These are phyloP conservation scores for Echinosophora koreensis DNA, from an alignment of 306 rosid species.

Conservation along the genomic window DNA sequence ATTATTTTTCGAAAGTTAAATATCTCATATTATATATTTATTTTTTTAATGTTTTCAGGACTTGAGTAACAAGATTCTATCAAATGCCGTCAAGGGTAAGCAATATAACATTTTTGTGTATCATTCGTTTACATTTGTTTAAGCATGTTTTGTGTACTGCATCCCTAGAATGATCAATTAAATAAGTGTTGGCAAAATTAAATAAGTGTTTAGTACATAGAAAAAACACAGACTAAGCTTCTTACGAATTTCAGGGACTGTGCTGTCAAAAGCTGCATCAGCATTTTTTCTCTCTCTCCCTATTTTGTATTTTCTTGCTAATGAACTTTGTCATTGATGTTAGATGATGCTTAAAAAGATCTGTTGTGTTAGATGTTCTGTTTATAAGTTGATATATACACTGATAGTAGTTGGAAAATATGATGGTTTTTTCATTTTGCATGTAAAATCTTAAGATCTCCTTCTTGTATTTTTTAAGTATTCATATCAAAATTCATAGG, in stretches of 20 bases:
- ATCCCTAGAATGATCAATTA: too few species aligned
- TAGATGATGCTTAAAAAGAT: not conserved
- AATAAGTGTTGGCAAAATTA: too few species aligned
- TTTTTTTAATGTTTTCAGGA: constrained; percentile 52
- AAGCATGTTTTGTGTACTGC: too few species aligned
- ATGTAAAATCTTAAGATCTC: constrained; percentile 15
- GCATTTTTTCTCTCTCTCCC: too few species aligned
- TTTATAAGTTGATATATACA: constrained; percentile 24
- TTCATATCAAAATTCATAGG: not conserved
- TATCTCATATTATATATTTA: not conserved
- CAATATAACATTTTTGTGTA: too few species aligned
- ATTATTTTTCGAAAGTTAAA: not conserved
- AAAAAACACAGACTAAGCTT: not conserved
- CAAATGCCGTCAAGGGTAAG: constrained; percentile 68
- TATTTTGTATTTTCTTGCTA: constrained; percentile 15
- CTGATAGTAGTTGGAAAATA: not conserved
- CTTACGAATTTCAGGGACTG: not conserved
- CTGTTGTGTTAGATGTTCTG: not conserved
- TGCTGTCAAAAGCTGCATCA: not conserved
- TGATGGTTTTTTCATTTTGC: constrained; percentile 10
- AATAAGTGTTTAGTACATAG: too few species aligned
- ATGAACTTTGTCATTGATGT: constrained; percentile 19
- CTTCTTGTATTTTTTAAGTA: not conserved
- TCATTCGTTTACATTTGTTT: too few species aligned
- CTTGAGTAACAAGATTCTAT: constrained; percentile 55